These are phyloP conservation scores for Neofusicoccum cordaticola DNA, from an alignment of 2,329 filamentous ascomycete species.

Conservation along the genomic window DNA sequence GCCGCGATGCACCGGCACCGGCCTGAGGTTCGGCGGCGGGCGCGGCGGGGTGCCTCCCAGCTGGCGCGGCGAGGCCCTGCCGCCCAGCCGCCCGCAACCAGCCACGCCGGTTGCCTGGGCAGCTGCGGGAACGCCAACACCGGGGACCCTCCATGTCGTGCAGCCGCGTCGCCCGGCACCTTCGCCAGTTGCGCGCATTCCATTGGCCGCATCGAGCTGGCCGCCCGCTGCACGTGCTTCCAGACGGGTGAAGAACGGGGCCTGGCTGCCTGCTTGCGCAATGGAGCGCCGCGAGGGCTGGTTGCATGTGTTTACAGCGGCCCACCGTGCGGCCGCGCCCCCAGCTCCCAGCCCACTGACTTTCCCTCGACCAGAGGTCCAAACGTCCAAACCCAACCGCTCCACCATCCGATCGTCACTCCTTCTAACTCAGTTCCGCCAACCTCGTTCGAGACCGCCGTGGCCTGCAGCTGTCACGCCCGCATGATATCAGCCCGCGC, in stretches of 20 bases:
- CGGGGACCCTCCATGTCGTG: conserved; percentile 13
- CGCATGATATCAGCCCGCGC: conserved; percentile 6
- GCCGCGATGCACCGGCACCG: neutral
- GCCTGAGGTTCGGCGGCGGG: neutral
- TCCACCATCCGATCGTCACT: neutral
- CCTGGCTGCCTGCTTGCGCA: neutral
- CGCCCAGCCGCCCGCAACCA: conserved; percentile 1
- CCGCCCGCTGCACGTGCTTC: conserved; percentile 5
- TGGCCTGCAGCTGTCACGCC: neutral
- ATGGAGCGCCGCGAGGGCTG: neutral
- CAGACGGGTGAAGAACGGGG: neutral
- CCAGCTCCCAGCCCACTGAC: conserved; percentile 5
- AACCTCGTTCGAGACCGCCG: neutral
- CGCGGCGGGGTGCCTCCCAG: neutral
- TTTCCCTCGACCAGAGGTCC: neutral
- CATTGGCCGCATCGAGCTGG: neutral
- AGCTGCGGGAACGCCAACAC: conserved; percentile 10
- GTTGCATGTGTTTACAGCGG: conserved; percentile 16
- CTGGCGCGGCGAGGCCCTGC: too few relatives aligned
- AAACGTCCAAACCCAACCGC: neutral
- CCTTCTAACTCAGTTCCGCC: neutral
- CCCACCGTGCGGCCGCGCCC: conserved; percentile 6
- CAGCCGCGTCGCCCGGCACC: neutral
- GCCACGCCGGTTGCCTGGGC: conserved; percentile 13
- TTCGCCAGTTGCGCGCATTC: neutral